Conservation (phyloP, 2,329 filamentous ascomycete species). For the Neopestalotiopsis clavispora region DNA sequence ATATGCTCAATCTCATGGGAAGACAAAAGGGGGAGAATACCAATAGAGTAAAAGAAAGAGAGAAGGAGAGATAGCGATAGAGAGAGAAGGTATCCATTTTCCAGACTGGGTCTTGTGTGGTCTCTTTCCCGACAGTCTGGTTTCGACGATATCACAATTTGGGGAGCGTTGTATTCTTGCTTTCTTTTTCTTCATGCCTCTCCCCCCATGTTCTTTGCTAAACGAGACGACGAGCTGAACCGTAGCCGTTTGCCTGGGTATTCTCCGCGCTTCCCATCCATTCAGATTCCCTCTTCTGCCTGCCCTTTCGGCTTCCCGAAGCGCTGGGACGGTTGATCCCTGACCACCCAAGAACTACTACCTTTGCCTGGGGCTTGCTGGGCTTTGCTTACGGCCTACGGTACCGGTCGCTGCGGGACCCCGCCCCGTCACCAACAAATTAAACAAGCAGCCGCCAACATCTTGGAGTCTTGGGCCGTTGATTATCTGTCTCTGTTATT, state of each 20-base stretch:
- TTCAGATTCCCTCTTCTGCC: background rate
- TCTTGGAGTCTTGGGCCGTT: background rate
- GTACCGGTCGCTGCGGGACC: background rate
- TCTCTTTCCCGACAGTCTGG: background rate
- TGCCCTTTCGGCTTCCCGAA: background rate
- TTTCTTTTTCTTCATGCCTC: background rate
- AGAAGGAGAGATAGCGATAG: background rate
- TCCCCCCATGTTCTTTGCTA: background rate
- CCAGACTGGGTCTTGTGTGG: background rate
- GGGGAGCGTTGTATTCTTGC: background rate
- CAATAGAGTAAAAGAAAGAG: background rate
- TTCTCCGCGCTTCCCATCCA: background rate
- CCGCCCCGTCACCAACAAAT: background rate
- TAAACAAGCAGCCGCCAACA: background rate
- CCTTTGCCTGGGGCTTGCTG: background rate
- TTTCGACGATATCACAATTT: background rate
- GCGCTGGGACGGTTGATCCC: slow-evolving; percentile 11
- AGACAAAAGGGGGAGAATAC: background rate
- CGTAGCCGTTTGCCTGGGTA: background rate
- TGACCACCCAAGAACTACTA: background rate
- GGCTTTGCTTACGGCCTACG: background rate
- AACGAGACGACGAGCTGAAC: background rate
- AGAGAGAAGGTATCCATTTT: background rate
- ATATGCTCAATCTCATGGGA: background rate
- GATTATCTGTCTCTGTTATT: background rate